Percentiles rank a stretch among this genome's conserved stretches.
phyloP scores from a whole-genome alignment of 495 filamentous ascomycete genomes.

The Podospora comata region DNA sequence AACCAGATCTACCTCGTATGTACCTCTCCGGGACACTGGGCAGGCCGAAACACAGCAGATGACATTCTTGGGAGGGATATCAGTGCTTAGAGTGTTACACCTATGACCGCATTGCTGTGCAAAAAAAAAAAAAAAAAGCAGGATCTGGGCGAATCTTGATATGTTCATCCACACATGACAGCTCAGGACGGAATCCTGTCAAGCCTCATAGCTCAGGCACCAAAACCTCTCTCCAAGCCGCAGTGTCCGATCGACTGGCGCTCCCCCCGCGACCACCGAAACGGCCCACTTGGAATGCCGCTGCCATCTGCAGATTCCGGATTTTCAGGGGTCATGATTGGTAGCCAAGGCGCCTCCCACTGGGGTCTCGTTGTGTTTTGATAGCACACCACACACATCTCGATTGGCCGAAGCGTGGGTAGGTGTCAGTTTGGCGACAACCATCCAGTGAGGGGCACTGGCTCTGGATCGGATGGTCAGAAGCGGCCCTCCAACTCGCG shows the following conservation, averaged over 20 bases:
- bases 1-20: slow-evolving; percentile 4
- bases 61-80: neutral
- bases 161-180: slow-evolving; percentile 6
- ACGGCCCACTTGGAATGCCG: slow-evolving; percentile 2
- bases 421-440: neutral
- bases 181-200: slow-evolving; percentile 1
- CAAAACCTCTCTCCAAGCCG: slow-evolving; percentile 10
- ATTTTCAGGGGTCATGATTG: slow-evolving; percentile 4
- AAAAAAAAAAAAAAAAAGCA: neutral
- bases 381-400: neutral
- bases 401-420: neutral
- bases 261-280: slow-evolving; percentile 3
- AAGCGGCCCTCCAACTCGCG: neutral
- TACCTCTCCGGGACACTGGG: neutral
- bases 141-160: neutral
- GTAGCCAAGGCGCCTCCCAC: neutral
- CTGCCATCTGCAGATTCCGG: slow-evolving; percentile 3
- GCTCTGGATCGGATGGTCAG: slow-evolving; percentile 5
- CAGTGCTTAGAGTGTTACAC: neutral
- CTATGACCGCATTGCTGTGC: neutral
- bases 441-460: slow-evolving; percentile 4
- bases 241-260: slow-evolving; percentile 9
- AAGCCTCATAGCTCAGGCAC: neutral
- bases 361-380: no score
- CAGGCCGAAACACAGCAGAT: neutral